Base-by-base conservation (phyloP, 2,329 filamentous ascomycete genomes). In the Colletotrichum sp. region DNA sequence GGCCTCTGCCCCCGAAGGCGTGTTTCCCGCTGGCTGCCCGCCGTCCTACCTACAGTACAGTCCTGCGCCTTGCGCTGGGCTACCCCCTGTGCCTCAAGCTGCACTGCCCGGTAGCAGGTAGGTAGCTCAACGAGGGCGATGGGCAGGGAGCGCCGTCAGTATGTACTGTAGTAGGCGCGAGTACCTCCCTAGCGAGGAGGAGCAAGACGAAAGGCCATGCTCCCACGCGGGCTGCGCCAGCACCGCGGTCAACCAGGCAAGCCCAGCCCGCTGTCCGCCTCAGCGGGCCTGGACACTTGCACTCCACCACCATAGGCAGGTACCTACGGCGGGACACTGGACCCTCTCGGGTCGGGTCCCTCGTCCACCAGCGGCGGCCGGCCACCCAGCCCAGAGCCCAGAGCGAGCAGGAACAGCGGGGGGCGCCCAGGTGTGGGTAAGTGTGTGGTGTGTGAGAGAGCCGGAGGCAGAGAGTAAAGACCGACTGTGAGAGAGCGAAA, bases 81-180 rank as follows among this genome's bases (percentile, higher is more conserved):
- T 64, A 19, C 63, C 69, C 73, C 69, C 73, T 72, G 73, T 75
- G 69, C 63, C 55, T 55, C 27, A 63, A 28, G 63, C 48, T 74
- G 74, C 70, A 76, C 74, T 76, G 74, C 74, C 74, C 59, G 34
- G 44, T 22, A 52, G 44, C 44, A 52, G 11, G 39, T 48, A 52
- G 44, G 44, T 52, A 52, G 11, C 44, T 52, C 44, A 52, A 52
- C 44, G n/a, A 52, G 44, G 44, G 19, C 44, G 44, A 44, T 44
- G 16, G 16, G 19, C 39, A 44, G 8, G 22, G 57, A 68, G 57
- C 64, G 32, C 69, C 60, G 48, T 71, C 44, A 68, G 57, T 60
- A 30, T 15, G 36, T 55, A 34, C 1, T 15, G n/a, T 36, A 27
- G 55, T 32, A n/a, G 60, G 57, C 22, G 25, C 25, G 28, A 34